Percentiles rank a stretch among this genome's conserved stretches.
phyloP scores from a whole-genome alignment of 257 asterid species.

The Jacaranda copaia region DNA sequence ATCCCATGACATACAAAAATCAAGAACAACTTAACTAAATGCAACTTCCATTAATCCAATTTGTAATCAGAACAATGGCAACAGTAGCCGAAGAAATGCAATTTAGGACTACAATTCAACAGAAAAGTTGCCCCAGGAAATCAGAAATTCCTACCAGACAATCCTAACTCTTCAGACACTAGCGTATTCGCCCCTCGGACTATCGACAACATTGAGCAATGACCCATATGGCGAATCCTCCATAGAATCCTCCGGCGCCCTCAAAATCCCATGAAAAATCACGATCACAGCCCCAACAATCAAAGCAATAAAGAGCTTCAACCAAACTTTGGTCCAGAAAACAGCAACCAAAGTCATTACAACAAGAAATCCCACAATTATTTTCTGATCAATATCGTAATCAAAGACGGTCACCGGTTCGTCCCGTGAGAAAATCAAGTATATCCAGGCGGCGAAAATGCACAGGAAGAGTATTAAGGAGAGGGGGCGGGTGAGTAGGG shows the following conservation, averaged over 20 bases:
- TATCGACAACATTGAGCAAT: conserved; percentile 75
- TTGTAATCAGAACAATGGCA: conserved; percentile 27
- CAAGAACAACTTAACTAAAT: conserved; percentile 3
- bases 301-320: conserved; percentile 54
- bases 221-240: conserved; percentile 88
- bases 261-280: conserved; percentile 68
- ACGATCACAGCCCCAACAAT: conserved; percentile 58
- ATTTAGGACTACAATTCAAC: conserved; percentile 18
- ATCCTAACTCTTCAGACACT: conserved; percentile 59
- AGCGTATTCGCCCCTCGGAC: conserved; percentile 76
- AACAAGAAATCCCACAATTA: conserved; percentile 56
- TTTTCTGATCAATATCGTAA: conserved; percentile 61
- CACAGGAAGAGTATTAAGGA: conserved; percentile 67
- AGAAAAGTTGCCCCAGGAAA: conserved; percentile 22
- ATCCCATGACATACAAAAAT: conserved; percentile 4
- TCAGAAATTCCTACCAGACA: conserved; percentile 28
- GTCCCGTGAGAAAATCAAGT: conserved; percentile 50
- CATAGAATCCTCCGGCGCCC: conserved; percentile 79
- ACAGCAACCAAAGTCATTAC: conserved; percentile 60
- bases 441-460: conserved; percentile 58
- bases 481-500: conserved; percentile 76
- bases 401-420: conserved; percentile 65
- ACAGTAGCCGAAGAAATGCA: conserved; percentile 16
- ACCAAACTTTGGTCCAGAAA: conserved; percentile 69
- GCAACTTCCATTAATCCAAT: conserved; percentile 34